Base-by-base conservation (phyloP, 1,284 basidiomycete species). In the Apiotrichum akiyoshidainum region DNA sequence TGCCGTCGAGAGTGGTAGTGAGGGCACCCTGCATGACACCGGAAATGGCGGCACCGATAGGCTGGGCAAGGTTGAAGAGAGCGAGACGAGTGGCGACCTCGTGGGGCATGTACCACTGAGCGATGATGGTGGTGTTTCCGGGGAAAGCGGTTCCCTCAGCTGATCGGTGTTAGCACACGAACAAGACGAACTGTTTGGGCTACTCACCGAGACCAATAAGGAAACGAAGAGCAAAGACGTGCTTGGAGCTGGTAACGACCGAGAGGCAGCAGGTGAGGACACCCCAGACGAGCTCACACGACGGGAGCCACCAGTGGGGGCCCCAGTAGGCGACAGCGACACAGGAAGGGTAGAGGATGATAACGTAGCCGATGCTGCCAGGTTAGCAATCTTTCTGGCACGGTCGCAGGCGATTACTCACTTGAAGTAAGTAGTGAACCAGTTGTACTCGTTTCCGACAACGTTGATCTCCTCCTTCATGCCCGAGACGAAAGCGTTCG, bases 401-500 rank as follows among this genome's bases (percentile, higher is more conserved):
- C 26, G 26, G 4, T 31, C 7, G 26, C 26, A 31, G 3, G 3
- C 26, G 26, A 3, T 31, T 31, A 7, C 26, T 31, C 26, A 31
- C 26, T 58, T 55, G 40, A 61, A 57, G 17, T 57, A 51, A 33
- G 52, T 58, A 8, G 60, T 61, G 17, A 37, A 46, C 47, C 52
- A 33, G 50, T 58, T 68, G 59, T 72, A 73, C 44, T 73, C 52
- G 50, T 69, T 67, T 19, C 59, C 67, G 10, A 54, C 10, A 42
- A 71, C 65, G 41, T 65, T 54, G 46, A 71, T 60, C 53, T 70
- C 66, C 12, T 59, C 57, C 52, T 60, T 54, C 59, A 60, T 60
- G 21, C 54, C 55, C n/a, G 65, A 64, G 34, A 72, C 71, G 46
- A 70, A 66, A 12, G 65, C 66, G 45, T 69, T 66, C 48, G 56